Base-by-base conservation (phyloP, 345 rosid species). In the Eucalyptus erythrocorys region DNA sequence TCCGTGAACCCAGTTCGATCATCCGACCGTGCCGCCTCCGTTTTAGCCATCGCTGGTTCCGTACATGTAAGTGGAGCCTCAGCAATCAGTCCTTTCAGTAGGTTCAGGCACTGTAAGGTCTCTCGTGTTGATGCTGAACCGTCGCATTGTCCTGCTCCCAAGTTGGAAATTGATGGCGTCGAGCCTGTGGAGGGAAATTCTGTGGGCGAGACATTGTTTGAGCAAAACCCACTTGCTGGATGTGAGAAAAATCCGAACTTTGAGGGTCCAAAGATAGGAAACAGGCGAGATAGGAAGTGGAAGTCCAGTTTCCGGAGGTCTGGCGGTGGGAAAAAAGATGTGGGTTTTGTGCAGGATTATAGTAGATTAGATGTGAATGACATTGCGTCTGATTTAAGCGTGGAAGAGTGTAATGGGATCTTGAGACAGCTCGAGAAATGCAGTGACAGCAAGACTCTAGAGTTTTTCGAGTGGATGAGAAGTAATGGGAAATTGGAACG, bases 391-490 rank as follows among this genome's bases (percentile, higher is more conserved):
- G 89, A 90, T 49, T 89, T 94, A 89, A 93, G 97, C 85, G 48
- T 94, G 86, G 95, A 93, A 86, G 91, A 91, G 57, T 97, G 95
- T 90, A 95, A 95, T 88, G 89, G 50, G 47, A 93, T 96, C 87
- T 88, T 97, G 93, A 96, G 94, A 90, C 91, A 91, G 81, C 96
- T 97, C n/a, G 97, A 95, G 94, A 91, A 88, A 91, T 91, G 91
- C 86, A 92, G 91, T 92, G 97, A 96, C 88, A 82, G 87, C 66
- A 94, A 93, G 87, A 90, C 96, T 32, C 47, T 94, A 89, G 92
- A 91, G 42, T 95, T 97, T 92, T 96, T 95, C 85, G 95, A 94
- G 89, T 96, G 99, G 99, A 95, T 96, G 99, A 91, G 95, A 89
- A 89, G 91, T 84, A 93, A 93, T 66, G 95, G 96, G 89, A 96